phyloP scores from a whole-genome alignment of 192 early-diverging fungal genomes.

The Coemansia umbellata region DNA sequence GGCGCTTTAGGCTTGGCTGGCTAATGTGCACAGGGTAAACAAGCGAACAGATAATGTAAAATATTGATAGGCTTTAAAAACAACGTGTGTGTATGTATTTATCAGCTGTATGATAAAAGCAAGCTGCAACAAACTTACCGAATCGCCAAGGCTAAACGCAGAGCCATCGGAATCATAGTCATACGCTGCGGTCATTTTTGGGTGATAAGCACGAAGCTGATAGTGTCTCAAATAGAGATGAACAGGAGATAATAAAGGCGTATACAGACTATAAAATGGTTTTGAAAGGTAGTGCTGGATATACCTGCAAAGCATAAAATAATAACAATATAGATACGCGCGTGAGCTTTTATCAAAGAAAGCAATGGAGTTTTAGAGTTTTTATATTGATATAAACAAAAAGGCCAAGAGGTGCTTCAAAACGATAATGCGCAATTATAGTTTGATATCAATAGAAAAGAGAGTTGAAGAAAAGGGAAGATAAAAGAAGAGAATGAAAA shows the following conservation, averaged over 20 bases:
- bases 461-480: neutral
- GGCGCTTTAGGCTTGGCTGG: conserved; percentile 25
- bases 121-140: neutral
- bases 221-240: neutral
- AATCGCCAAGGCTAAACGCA: conserved; percentile 9
- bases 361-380: no score
- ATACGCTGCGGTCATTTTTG: conserved; percentile 27
- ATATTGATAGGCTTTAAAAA: no score
- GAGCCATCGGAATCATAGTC: conserved; percentile 49
- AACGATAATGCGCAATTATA: conserved; percentile 3
- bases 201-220: conserved; percentile 1
- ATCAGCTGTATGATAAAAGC: no score
- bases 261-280: neutral
- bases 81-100: no score
- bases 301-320: neutral
- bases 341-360: no score
- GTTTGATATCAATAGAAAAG: conserved; percentile 4
- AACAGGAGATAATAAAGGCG: neutral
- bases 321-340: neutral
- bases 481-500: no score
- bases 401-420: neutral
- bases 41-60: no score
- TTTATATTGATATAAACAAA: no score
- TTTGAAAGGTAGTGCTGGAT: neutral
- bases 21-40: no score